phyloP scores from a whole-genome alignment of 192 early-diverging fungal genomes.

The Chytriomyces sp. region DNA sequence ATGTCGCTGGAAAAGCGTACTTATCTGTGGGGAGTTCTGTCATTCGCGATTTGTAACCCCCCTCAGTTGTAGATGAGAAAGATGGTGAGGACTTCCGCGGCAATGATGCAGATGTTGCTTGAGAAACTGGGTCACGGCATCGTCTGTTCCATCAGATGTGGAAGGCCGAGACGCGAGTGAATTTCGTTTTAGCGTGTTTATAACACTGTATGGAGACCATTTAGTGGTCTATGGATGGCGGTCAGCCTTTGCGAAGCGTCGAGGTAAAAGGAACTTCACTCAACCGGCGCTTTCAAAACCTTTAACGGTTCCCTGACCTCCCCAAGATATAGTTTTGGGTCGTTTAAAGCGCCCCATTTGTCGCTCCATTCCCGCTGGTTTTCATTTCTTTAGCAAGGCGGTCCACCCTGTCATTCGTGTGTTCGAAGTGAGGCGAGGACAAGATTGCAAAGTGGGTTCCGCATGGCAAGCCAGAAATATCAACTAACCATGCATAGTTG shows the following conservation, averaged over 20 bases:
- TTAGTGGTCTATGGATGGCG: conserved; percentile 24
- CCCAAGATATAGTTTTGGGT: conserved; percentile 39
- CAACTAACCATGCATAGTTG: conserved; percentile 1
- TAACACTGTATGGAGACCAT: conserved; percentile 29
- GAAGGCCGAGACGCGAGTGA: conserved; percentile 71
- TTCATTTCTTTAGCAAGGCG: conserved; percentile 40
- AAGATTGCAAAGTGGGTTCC: background rate
- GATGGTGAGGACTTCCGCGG: background rate
- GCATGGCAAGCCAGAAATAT: background rate
- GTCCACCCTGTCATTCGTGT: conserved; percentile 48
- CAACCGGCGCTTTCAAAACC: conserved; percentile 2
- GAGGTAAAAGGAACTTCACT: background rate
- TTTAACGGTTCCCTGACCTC: conserved; percentile 3
- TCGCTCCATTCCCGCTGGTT: conserved; percentile 42
- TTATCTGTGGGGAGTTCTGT: conserved; percentile 4
- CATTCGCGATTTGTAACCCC: background rate
- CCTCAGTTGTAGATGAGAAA: background rate
- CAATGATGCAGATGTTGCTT: background rate
- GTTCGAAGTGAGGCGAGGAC: background rate
- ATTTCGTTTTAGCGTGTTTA: conserved; percentile 18
- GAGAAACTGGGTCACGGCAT: background rate
- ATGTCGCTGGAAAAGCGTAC: conserved; percentile 35
- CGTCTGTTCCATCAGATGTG: conserved; percentile 52
- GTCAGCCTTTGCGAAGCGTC: background rate
- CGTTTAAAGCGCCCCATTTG: conserved; percentile 37